Conservation (phyloP, 2,329 filamentous ascomycete species). For the Daldinia eschscholtzii region DNA sequence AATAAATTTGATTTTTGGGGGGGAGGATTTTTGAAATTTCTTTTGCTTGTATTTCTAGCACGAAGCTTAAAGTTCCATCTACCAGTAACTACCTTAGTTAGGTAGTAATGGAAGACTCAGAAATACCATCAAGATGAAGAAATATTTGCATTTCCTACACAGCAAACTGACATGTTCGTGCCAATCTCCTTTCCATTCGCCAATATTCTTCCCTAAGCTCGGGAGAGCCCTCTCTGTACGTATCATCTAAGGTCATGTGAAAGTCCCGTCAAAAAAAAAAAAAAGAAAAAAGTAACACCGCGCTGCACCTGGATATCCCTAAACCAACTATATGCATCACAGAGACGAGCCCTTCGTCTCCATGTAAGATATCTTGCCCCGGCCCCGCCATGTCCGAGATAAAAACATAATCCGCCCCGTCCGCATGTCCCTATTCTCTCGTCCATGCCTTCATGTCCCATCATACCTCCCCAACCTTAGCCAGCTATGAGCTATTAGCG, state of each 20-base stretch:
- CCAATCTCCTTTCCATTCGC: constrained; percentile 21
- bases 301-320: constrained; percentile 31
- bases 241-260: constrained; percentile 33
- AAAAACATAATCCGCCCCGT: constrained; percentile 25
- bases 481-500: constrained; percentile 14
- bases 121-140: constrained; percentile 2
- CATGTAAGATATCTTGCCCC: constrained; percentile 32
- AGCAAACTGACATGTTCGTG: constrained; percentile 16
- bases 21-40: too few relatives aligned
- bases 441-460: constrained; percentile 10
- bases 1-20: not conserved
- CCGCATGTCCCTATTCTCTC: constrained; percentile 6
- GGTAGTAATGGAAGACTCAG: too few relatives aligned
- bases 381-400: constrained; percentile 18
- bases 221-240: constrained; percentile 37
- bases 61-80: not conserved
- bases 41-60: not conserved
- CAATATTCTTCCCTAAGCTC: constrained; percentile 19
- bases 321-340: constrained; percentile 27
- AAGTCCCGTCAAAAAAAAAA: constrained; percentile 11
- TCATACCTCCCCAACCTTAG: not conserved
- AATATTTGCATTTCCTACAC: constrained; percentile 12
- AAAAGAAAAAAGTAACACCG: constrained; percentile 7
- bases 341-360: constrained; percentile 47
- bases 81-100: not conserved